Percentiles rank a stretch among this genome's conserved stretches.
phyloP scores from a whole-genome alignment of 495 filamentous ascomycete genomes.

The Bathelium albidoporum region DNA sequence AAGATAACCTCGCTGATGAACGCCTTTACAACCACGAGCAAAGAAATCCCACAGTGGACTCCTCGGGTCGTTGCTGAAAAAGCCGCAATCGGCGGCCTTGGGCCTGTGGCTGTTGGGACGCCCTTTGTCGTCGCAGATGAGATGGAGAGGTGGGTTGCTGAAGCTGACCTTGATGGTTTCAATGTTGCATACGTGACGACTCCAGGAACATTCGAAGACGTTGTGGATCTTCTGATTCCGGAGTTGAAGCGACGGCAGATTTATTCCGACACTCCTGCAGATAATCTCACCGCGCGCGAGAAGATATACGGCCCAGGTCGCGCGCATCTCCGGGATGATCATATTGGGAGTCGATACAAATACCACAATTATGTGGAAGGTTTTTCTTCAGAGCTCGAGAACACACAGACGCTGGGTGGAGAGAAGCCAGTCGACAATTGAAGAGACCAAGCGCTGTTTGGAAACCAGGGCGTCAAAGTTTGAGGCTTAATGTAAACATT shows the following conservation, averaged over 20 bases:
- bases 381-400: constrained; percentile 7
- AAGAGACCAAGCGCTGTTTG: too few species aligned
- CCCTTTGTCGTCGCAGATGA: constrained; percentile 17
- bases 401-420: not conserved
- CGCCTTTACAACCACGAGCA: constrained; percentile 30
- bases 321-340: constrained; percentile 41
- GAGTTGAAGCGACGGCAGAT: constrained; percentile 13
- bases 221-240: constrained; percentile 17
- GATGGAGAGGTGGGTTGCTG: constrained; percentile 18
- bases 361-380: constrained; percentile 50
- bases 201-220: constrained; percentile 18
- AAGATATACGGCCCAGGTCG: constrained; percentile 51
- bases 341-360: constrained; percentile 45
- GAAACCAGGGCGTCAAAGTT: too few species aligned
- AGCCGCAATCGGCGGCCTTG: constrained; percentile 16
- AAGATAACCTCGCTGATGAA: constrained; percentile 44
- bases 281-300: constrained; percentile 46
- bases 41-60: constrained; percentile 14
- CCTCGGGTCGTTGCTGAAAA: constrained; percentile 15
- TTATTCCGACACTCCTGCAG: constrained; percentile 27
- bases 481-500: too few species aligned
- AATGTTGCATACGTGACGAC: constrained; percentile 19
- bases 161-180: constrained; percentile 23
- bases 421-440: too few species aligned
- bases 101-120: constrained; percentile 13